A percentile compares a stretch with the other conserved stretches of the same genome.
Evolutionary conservation across 345 rosid genomes (phyloP).

Genomic region (Rhizophora mangle): DNA sequence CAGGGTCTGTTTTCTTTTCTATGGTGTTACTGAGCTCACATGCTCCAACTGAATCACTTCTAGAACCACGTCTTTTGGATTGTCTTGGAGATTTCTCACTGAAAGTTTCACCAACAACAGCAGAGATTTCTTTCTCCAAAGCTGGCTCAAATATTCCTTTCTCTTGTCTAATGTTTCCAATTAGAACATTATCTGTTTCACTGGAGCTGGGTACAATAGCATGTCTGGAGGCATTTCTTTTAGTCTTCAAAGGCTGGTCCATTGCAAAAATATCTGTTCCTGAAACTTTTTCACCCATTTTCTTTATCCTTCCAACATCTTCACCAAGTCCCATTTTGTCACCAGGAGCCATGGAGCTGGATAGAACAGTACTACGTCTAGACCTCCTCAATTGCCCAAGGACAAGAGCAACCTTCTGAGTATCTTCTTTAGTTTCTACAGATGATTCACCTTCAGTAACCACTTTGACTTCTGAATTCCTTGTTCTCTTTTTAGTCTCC

Average conservation of each 20-base stretch:
- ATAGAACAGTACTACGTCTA: conserved; percentile 22
- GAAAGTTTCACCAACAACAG: neutral
- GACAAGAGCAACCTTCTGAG: conserved; percentile 13
- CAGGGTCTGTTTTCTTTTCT: conserved; percentile 9
- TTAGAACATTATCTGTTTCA: neutral
- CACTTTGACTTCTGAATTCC: conserved; percentile 8
- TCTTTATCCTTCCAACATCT: neutral
- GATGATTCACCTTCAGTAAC: conserved; percentile 10
- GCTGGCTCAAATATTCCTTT: conserved; percentile 9
- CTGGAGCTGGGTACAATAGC: conserved; percentile 2
- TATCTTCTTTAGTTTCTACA: conserved; percentile 11
- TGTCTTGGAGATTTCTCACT: conserved; percentile 20
- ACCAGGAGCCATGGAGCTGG: conserved; percentile 9
- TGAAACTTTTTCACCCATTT: neutral
- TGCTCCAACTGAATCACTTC: conserved; percentile 10
- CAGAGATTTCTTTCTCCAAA: conserved; percentile 11
- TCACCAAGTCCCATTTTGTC: neutral
- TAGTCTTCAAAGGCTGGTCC: conserved; percentile 11
- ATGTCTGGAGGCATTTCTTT: conserved; percentile 11
- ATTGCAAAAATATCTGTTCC: neutral
- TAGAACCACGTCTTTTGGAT: conserved; percentile 12
- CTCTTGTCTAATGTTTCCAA: conserved; percentile 3
- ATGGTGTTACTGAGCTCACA: neutral
- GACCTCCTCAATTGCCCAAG: conserved; percentile 23
- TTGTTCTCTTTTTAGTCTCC: conserved; percentile 15